Conservation (phyloP, 768 basidiomycete genomes). For the Macrolepiota fuliginosa region DNA sequence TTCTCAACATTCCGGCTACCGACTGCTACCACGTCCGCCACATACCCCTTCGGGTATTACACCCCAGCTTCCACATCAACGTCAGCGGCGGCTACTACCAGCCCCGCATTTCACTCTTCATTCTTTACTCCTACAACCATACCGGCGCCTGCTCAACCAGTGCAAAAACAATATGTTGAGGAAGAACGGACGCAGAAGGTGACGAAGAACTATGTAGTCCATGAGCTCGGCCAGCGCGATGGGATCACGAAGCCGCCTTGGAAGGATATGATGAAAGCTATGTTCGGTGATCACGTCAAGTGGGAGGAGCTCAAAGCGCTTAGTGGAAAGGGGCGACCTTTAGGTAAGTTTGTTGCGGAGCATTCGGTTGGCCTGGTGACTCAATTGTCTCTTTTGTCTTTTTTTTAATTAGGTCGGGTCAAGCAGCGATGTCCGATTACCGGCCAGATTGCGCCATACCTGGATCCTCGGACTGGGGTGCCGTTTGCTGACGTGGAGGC, state of each 20-base stretch:
- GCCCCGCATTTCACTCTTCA: slow-evolving; percentile 2
- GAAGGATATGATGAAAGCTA: slow-evolving; percentile 72
- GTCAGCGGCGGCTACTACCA: background rate
- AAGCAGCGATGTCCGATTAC: slow-evolving; percentile 73
- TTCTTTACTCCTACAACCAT: slow-evolving; percentile 3
- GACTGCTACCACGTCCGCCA: background rate
- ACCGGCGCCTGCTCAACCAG: slow-evolving; percentile 13
- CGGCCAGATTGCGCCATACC: slow-evolving; percentile 71
- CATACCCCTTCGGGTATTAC: slow-evolving; percentile 10
- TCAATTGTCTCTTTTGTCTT: background rate
- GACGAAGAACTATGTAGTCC: slow-evolving; percentile 69
- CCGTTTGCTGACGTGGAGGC: slow-evolving; percentile 74
- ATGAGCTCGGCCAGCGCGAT: slow-evolving; percentile 53
- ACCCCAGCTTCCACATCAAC: slow-evolving; percentile 10
- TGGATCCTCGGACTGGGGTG: slow-evolving; percentile 76
- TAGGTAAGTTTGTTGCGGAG: slow-evolving; percentile 38
- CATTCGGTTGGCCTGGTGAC: background rate
- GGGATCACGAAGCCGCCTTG: slow-evolving; percentile 53
- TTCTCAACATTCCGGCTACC: slow-evolving; percentile 11
- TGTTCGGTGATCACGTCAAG: slow-evolving; percentile 83
- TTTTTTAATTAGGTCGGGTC: slow-evolving; percentile 51
- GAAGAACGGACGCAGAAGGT: slow-evolving; percentile 39
- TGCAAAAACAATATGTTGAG: slow-evolving; percentile 31
- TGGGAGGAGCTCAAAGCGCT: slow-evolving; percentile 76
- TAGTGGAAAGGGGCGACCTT: slow-evolving; percentile 59